A percentile compares a stretch with the other conserved stretches of the same genome.
Evolutionary conservation across 2,329 filamentous ascomycete genomes (phyloP).

Genomic region (Blumeria graminis): DNA sequence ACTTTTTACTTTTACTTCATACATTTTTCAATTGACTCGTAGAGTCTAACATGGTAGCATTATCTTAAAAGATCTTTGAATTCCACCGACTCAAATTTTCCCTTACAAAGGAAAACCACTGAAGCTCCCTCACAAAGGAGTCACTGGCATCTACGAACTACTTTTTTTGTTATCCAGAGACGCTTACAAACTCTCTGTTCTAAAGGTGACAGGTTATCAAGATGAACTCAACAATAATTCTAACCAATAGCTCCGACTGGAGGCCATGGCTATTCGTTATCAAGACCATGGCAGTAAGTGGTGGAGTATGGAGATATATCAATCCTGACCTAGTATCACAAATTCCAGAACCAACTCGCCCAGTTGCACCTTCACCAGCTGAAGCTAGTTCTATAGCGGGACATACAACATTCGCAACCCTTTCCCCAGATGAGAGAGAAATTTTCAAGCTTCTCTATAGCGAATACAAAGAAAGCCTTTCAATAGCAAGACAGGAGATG

Average conservation of each 20-base stretch:
- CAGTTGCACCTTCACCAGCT: neutral
- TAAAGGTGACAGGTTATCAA: neutral
- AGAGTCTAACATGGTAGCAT: neutral
- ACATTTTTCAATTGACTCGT: neutral
- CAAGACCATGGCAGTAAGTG: neutral
- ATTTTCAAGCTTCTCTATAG: neutral
- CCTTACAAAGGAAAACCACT: neutral
- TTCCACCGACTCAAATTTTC: neutral
- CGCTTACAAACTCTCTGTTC: neutral
- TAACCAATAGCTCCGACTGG: neutral
- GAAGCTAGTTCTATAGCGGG: neutral
- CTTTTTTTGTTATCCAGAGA: neutral
- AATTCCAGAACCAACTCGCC: neutral
- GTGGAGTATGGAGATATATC: neutral
- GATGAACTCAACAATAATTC: neutral
- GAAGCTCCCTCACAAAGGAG: neutral
- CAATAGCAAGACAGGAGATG: neutral
- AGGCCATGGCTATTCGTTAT: neutral
- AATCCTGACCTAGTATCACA: neutral
- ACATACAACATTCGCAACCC: neutral
- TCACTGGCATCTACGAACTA: neutral
- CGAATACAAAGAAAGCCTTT: neutral
- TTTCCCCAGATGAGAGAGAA: neutral
- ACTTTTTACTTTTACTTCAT: no score
- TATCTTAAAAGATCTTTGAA: neutral